phyloP scores from a whole-genome alignment of 2,329 filamentous ascomycete species.

The Monosporascus cannonballus region DNA sequence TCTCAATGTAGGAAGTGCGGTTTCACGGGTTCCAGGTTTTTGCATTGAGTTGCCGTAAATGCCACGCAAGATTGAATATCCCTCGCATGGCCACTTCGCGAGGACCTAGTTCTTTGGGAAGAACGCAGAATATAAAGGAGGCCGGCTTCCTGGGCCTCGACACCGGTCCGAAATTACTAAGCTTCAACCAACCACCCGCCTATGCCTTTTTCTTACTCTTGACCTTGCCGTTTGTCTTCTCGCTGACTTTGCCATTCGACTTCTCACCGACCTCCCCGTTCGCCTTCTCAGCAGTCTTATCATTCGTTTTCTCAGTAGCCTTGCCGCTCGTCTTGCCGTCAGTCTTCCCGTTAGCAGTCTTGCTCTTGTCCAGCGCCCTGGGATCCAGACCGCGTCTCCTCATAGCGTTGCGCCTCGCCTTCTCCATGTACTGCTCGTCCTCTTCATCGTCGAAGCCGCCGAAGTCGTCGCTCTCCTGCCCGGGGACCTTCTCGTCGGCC shows the following conservation, averaged over 20 bases:
- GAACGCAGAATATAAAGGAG: no score
- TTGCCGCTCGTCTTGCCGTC: constrained; percentile 7
- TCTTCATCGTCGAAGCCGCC: constrained; percentile 70
- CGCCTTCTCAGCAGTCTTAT: background rate
- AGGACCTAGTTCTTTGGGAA: no score
- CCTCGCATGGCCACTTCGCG: no score
- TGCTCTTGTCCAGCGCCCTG: constrained; percentile 44
- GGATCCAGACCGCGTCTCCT: constrained; percentile 70
- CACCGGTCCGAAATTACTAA: background rate
- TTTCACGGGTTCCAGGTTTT: no score
- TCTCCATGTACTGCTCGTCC: constrained; percentile 65
- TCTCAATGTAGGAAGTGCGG: no score
- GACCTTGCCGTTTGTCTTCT: background rate
- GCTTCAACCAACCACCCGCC: background rate
- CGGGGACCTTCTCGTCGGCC: constrained; percentile 36
- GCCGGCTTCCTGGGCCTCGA: no score
- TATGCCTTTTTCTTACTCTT: constrained; percentile 1
- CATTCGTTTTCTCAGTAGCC: constrained; percentile 25
- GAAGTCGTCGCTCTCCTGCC: constrained; percentile 48
- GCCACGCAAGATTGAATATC: no score
- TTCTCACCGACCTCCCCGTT: constrained; percentile 12
- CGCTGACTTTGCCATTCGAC: constrained; percentile 19
- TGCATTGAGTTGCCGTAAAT: no score
- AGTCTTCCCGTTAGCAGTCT: constrained; percentile 17
- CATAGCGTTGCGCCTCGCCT: constrained; percentile 67